Evolutionary conservation across 345 rosid species (phyloP), one percentile per base, ranked within the genome.

Genomic region (Moricandia arvensis): DNA sequence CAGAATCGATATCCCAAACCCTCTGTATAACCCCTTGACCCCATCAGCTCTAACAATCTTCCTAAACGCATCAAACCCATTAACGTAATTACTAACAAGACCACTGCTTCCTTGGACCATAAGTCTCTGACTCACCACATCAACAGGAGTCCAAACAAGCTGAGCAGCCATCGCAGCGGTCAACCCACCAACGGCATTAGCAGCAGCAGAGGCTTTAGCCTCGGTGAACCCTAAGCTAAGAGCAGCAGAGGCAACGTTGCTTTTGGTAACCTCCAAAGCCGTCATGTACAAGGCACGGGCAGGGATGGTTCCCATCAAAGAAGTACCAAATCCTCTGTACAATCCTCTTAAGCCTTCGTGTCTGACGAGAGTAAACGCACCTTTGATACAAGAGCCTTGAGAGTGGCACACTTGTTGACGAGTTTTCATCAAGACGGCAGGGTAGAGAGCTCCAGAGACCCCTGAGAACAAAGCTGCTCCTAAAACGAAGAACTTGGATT

Each of bases 101-200:
- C 80, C 74, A 1, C 69, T 55, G 30, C 83, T 66, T 53, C 91
- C 90, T 54, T 91, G 94, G 76, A 88, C 93, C 98, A 94, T 93
- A 38, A 91, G 87, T 67, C 98, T 80, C 80, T 93, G 97, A 82
- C 90, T 93, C 35, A 93, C 97, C 7, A 93, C 98, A 81, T 94
- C 98, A 35, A 94, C 79, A 1, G 97, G 98, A n/a, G 98, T 94
- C 98, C 98, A 94, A 45, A 91, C 95, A 27, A 94, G 81, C 71
- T 94, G 97, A 0, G 98, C 96, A 1, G 98, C 93, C 95, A 86
- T 84, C 10, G 98, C 98, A 0, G 98, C 96, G 6, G 86, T 91
- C 54, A 91, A 79, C 0, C 98, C 98, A 0, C 93, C 98, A 29
- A 73, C 87, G 0, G 96, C 97, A 78, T 90, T 91, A 16, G 98